These are phyloP conservation scores for Cladosporium austrohemisphaericum DNA, from an alignment of 2,329 filamentous ascomycete genomes.

Conservation along the genomic window DNA sequence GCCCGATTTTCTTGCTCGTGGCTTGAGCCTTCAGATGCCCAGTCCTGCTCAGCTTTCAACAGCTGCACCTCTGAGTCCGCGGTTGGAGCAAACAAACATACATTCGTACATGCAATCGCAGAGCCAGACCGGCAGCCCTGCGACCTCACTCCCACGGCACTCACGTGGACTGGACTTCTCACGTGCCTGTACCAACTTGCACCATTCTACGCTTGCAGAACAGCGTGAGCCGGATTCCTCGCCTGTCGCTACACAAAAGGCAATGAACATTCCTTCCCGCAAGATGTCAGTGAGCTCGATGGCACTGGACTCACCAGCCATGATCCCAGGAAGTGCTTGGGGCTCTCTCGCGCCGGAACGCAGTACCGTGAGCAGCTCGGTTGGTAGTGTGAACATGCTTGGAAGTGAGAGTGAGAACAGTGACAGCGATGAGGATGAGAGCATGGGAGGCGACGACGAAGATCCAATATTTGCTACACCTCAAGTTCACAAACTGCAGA, in stretches of 20 bases:
- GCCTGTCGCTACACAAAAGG: conserved; percentile 72
- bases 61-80: conserved; percentile 21
- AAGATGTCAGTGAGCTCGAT: conserved; percentile 41
- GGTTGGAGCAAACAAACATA: conserved; percentile 38
- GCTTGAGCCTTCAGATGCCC: conserved; percentile 69
- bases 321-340: conserved; percentile 37
- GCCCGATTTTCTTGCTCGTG: conserved; percentile 58
- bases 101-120: conserved; percentile 43
- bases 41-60: conserved; percentile 27
- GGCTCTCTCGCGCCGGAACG: conserved; percentile 52
- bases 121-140: conserved; percentile 46
- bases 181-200: conserved; percentile 85
- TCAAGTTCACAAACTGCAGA: conserved; percentile 61
- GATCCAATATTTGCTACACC: conserved; percentile 82
- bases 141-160: conserved; percentile 80
- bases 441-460: conserved; percentile 47
- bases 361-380: conserved; percentile 71
- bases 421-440: conserved; percentile 56
- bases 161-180: conserved; percentile 92
- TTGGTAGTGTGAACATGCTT: conserved; percentile 75
- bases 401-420: conserved; percentile 73
- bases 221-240: conserved; percentile 86
- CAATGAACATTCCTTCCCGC: conserved; percentile 56
- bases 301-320: conserved; percentile 61
- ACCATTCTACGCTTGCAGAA: conserved; percentile 91